Evolutionary conservation across 305 asterid species (phyloP), one percentile per base, ranked within the genome.

Genomic region (Lippia alba): DNA sequence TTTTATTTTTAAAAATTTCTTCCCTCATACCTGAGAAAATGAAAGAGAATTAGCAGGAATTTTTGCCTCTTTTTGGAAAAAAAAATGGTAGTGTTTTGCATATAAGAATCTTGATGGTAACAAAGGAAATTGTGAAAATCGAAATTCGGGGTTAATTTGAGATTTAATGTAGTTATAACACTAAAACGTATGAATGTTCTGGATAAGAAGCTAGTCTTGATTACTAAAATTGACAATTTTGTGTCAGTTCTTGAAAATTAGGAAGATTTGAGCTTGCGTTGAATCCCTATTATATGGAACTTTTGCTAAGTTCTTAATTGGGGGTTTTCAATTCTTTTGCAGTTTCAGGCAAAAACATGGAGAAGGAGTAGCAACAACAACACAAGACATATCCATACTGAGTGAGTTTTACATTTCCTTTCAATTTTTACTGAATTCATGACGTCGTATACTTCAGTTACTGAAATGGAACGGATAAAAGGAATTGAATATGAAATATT

Each of bases 351-450:
- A 60, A 66, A 59, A 69, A 39, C 6, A 46, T 61, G 1, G 30
- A 24, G 30, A 24, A 24, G 30, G 30, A 24, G 30, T 18, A 15
- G 74, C 62, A 55, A 65, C 67, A n/a, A n/a, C n/a, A n/a, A n/a
- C n/a, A n/a, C n/a, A 63, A 56, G 58, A 60, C 61, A 62, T 66
- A 55, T 66, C 46, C 58, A 32, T 55, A 17, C 74, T 61, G 49
- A 82, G 82, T 82, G 80, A 79, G 86, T 79, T 58, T 12, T 56
- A 5, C 10, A 32, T 12, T 54, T 61, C n/a, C 33, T 60, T 32
- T 49, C 18, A 24, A 24, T 24, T 24, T 24, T 1, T 24, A 24
- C 2, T 24, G 30, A 24, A 24, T 24, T 24, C 30, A 24, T 24
- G 30, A 3, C 3, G 30, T 3, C 30, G 3, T 24, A 24, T 24